Conservation (phyloP, 2,329 filamentous ascomycete genomes). For the Fusarium sterilihyphosum region DNA sequence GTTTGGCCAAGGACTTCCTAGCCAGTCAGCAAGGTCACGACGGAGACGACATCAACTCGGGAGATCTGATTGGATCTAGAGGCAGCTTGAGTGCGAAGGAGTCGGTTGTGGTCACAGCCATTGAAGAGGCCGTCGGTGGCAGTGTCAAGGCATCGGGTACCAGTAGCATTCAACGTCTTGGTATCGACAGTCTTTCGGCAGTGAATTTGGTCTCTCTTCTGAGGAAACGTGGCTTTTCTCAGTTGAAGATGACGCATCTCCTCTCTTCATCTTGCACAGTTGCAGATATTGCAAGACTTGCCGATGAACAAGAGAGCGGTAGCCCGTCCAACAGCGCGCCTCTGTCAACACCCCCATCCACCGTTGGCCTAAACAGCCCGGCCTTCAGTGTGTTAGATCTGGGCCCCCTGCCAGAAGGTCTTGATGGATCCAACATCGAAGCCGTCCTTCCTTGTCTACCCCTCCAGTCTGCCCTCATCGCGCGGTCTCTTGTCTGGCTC, state of each 20-base stretch:
- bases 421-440: background rate
- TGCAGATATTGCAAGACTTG: background rate
- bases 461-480: conserved; percentile 20
- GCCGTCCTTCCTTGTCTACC: conserved; percentile 15
- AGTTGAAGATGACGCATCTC: conserved; percentile 3
- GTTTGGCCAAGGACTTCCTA: conserved; percentile 7
- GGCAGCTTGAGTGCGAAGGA: background rate
- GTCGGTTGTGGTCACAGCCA: background rate
- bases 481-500: conserved; percentile 8
- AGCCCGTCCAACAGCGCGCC: background rate
- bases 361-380: accelerated
- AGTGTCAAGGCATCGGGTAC: background rate
- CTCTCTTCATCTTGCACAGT: background rate
- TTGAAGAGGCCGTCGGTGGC: conserved; percentile 1
- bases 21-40: background rate
- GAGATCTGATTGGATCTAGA: accelerated
- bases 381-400: background rate
- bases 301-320: background rate
- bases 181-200: conserved; percentile 15
- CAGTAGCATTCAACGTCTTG: conserved; percentile 9
- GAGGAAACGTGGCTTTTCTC: background rate
- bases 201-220: conserved; percentile 14
- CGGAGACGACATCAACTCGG: accelerated
- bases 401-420: background rate
- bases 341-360: background rate